Evolutionary conservation across 495 filamentous ascomycete genomes (phyloP), one percentile per base, ranked within the genome.

Genomic region (Cryomyces minteri): DNA sequence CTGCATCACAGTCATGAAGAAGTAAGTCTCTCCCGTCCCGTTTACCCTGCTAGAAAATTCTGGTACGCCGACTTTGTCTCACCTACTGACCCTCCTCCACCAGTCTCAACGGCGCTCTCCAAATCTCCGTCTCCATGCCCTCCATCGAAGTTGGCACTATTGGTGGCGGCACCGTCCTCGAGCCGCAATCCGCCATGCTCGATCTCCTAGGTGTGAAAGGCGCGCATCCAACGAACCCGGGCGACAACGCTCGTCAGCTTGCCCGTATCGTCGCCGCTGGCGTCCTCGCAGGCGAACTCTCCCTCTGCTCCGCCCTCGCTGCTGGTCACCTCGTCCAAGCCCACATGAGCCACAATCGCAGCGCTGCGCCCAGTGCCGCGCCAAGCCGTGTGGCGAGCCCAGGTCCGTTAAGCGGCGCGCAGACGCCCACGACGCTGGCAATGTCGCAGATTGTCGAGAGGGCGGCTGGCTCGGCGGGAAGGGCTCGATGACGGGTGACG

Each of bases 1-100:
- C 58, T 99, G 92, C 67, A 96, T 99, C 54, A 95, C 88, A 25
- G 79, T 88, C 31, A 99, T 99, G 90, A 85, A 80, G 62, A 96
- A 95, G 92, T 98, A 73, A 74, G 87, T 75, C 44, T 12, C 39
- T 41, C 8, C 6, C 33, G 10, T 42, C 33, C 28, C 18, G 14
- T 33, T 32, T 14, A 41, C 1, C 12, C 30, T 1, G 28, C 39
- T 41, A 41, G 1, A 33, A 32, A 31, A 40, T 44, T 33, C n/a
- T 5, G 32, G 31, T 30, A 43, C 31, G 6, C 6, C 36, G 28
- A 8, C 11, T 39, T 43, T 51, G 34, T 37, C 28, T 46, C 40
- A 34, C 33, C 33, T 45, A 39, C n/a, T 18, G 34, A 2, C 7
- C 30, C 39, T 29, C 8, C 37, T 18, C 32, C 51, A 28, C 12